Conservation (phyloP, 2,329 filamentous ascomycete species). For the Nemania diffusa region DNA sequence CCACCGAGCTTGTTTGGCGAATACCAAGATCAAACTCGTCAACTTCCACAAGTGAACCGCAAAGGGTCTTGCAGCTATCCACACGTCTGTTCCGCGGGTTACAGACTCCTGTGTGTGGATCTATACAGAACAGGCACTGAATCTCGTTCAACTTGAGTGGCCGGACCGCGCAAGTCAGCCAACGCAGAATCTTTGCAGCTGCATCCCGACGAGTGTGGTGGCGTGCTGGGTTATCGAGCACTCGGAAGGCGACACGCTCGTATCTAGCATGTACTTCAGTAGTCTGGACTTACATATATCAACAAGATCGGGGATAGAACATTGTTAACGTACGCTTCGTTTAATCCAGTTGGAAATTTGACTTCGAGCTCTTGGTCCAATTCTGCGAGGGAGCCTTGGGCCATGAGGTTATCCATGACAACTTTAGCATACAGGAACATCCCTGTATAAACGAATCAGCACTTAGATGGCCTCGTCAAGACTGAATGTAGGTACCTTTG, state of each 20-base stretch:
- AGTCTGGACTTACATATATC: not conserved
- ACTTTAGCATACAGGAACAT: conserved; percentile 41
- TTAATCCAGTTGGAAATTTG: conserved; percentile 35
- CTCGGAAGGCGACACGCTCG: conserved; percentile 23
- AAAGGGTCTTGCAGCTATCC: conserved; percentile 23
- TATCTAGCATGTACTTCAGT: conserved; percentile 20
- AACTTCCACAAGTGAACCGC: conserved; percentile 26
- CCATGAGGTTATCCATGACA: conserved; percentile 39
- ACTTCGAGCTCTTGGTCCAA: conserved; percentile 35
- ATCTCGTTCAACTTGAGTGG: conserved; percentile 31
- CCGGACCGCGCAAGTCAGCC: conserved; percentile 25
- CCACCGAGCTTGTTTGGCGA: not conserved
- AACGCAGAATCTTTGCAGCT: conserved; percentile 19
- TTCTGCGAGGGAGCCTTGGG: conserved; percentile 37
- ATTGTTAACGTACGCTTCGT: conserved; percentile 31
- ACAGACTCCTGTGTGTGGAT: conserved; percentile 5
- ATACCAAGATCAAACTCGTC: not conserved
- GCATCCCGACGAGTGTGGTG: conserved; percentile 1
- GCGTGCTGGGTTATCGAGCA: conserved; percentile 16
- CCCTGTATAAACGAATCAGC: conserved; percentile 16
- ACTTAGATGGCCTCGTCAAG: not conserved
- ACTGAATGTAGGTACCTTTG: conserved; percentile 3
- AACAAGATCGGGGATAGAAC: not conserved
- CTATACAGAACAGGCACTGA: conserved; percentile 28
- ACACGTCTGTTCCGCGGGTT: conserved; percentile 15